Evolutionary conservation across 2,329 filamentous ascomycete genomes (phyloP).

Genomic region (Curvularia eragrostidis): DNA sequence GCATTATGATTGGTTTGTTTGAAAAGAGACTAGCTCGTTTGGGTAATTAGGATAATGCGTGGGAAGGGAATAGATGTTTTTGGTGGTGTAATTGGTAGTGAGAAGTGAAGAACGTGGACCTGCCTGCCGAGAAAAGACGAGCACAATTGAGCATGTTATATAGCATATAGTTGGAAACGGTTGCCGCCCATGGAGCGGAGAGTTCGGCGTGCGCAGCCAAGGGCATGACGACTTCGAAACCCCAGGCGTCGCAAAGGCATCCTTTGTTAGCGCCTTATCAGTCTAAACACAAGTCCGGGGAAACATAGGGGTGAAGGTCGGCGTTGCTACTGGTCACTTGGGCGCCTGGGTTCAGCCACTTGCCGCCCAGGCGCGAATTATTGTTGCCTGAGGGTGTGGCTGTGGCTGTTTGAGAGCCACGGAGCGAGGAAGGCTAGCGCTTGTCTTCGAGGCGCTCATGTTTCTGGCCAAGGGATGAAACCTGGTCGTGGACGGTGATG

Average conservation of each 20-base stretch:
- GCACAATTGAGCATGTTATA: slow-evolving; percentile 48
- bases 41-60: slow-evolving; percentile 21
- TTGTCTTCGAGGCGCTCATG: slow-evolving; percentile 26
- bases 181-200: slow-evolving; percentile 30
- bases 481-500: slow-evolving; percentile 29
- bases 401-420: slow-evolving; percentile 42
- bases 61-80: slow-evolving; percentile 31
- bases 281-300: slow-evolving; percentile 18
- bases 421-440: slow-evolving; percentile 12
- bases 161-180: slow-evolving; percentile 38
- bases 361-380: slow-evolving; percentile 17
- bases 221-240: slow-evolving; percentile 48
- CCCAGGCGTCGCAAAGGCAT: slow-evolving; percentile 42
- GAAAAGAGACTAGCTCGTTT: slow-evolving; percentile 46
- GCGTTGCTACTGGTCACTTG: slow-evolving; percentile 38
- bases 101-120: slow-evolving; percentile 45
- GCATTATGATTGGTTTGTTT: slow-evolving; percentile 46
- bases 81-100: slow-evolving; percentile 39
- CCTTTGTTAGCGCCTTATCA: slow-evolving; percentile 27
- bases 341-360: slow-evolving; percentile 41
- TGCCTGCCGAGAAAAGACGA: slow-evolving; percentile 45
- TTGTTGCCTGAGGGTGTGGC: slow-evolving; percentile 29
- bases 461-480: slow-evolving; percentile 47
- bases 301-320: slow-evolving; percentile 21
- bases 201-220: slow-evolving; percentile 32